Evolutionary conservation across 495 filamentous ascomycete genomes (phyloP).

Genomic region (Neurospora discreta): DNA sequence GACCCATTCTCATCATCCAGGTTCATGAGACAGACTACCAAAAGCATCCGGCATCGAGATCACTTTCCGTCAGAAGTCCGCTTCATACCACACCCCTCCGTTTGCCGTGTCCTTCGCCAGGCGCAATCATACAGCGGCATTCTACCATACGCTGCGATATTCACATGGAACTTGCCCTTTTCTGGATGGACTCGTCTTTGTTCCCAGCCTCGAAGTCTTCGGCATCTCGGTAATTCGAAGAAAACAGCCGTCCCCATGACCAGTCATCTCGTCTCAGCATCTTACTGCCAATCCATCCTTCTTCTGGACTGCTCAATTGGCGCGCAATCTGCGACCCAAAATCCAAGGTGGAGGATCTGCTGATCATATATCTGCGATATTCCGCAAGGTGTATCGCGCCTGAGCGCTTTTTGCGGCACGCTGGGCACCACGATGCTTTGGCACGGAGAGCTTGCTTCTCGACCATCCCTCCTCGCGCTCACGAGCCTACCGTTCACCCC

Average conservation of each 20-base stretch:
- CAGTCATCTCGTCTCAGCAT: not conserved
- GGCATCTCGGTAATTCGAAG: not conserved
- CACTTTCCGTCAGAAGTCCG: conserved; percentile 9
- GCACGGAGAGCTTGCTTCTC: not conserved
- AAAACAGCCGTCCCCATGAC: not conserved
- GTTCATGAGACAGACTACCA: conserved; percentile 16
- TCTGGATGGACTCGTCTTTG: conserved; percentile 5
- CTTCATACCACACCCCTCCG: conserved; percentile 24
- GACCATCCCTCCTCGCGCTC: not conserved
- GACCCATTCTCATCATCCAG: conserved; percentile 12
- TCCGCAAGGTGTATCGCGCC: not conserved
- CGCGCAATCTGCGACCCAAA: not conserved
- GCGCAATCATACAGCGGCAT: not conserved
- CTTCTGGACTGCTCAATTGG: not conserved
- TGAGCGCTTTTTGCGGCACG: not conserved
- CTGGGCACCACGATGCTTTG: not conserved
- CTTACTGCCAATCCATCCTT: not conserved
- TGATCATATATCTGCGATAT: not conserved
- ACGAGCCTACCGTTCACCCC: not conserved
- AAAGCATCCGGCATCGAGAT: not conserved
- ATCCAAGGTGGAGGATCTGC: not conserved
- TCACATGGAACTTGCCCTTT: conserved; percentile 13
- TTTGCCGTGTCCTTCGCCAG: conserved; percentile 10
- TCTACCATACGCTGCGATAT: conserved; percentile 1
- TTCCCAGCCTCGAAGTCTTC: not conserved